phyloP scores from a whole-genome alignment of 495 filamentous ascomycete species.

The Penicillium diatomitis region DNA sequence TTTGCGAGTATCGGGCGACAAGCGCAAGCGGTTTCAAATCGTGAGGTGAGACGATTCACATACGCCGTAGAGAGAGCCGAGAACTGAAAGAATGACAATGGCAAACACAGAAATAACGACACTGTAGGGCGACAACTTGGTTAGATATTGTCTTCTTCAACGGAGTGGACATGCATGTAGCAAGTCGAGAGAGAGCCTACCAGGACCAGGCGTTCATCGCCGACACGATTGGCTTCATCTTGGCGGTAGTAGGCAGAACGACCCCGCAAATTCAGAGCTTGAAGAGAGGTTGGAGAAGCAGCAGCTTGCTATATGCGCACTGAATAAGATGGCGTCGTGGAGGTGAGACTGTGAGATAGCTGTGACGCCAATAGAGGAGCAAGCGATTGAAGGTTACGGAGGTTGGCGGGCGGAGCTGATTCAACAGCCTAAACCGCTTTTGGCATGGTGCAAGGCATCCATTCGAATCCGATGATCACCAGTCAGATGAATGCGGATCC shows the following conservation, averaged over 20 bases:
- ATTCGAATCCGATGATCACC: too few species aligned
- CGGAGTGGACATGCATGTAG: background rate
- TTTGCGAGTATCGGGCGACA: too few species aligned
- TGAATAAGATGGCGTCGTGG: background rate
- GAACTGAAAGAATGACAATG: conserved; percentile 75
- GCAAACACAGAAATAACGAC: conserved; percentile 82
- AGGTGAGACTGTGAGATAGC: conserved; percentile 2
- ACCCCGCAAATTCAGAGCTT: background rate
- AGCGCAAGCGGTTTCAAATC: conserved; percentile 2
- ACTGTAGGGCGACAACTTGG: conserved; percentile 33
- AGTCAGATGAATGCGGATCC: too few species aligned
- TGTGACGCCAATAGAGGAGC: conserved; percentile 4
- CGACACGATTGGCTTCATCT: conserved; percentile 87
- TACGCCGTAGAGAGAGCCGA: conserved; percentile 71
- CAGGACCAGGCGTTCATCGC: conserved; percentile 91
- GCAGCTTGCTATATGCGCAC: background rate
- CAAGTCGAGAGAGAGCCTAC: conserved; percentile 33
- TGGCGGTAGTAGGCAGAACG: conserved; percentile 22
- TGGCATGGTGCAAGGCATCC: conserved; percentile 9
- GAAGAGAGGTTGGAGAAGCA: background rate
- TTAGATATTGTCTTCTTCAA: conserved; percentile 4
- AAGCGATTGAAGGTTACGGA: conserved; percentile 13
- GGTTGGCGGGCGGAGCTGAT: conserved; percentile 25
- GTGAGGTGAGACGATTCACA: conserved; percentile 2
- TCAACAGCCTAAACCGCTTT: conserved; percentile 26